Evolutionary conservation across 768 basidiomycete species (phyloP).

Genomic region (Auricularia heimuer): DNA sequence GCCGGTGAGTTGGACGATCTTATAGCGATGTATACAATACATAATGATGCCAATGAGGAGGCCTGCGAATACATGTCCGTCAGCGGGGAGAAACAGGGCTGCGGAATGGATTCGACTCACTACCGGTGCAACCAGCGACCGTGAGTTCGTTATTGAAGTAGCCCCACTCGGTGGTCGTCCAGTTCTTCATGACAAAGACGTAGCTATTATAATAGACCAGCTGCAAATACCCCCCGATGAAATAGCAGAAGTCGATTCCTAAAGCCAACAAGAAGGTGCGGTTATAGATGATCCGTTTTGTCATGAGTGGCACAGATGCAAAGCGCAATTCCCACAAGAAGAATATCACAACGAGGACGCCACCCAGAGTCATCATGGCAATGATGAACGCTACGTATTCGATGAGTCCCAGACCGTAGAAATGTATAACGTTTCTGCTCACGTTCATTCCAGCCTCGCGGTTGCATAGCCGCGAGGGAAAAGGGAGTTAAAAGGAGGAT

Average conservation of each 20-base stretch:
- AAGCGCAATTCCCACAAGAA: slow-evolving; percentile 24
- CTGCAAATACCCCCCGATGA: neutral
- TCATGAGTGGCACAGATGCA: slow-evolving; percentile 26
- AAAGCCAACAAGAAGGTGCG: slow-evolving; percentile 22
- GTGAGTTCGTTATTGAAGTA: slow-evolving; percentile 25
- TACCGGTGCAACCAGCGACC: slow-evolving; percentile 28
- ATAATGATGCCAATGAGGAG: slow-evolving; percentile 36
- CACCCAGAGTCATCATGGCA: slow-evolving; percentile 24
- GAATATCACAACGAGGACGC: slow-evolving; percentile 19
- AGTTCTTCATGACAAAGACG: neutral
- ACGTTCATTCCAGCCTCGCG: slow-evolving; percentile 20
- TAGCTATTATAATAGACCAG: neutral
- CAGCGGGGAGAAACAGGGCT: neutral
- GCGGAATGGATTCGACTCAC: neutral
- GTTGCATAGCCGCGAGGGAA: slow-evolving; percentile 17
- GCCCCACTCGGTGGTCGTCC: slow-evolving; percentile 19
- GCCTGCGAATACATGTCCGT: slow-evolving; percentile 13
- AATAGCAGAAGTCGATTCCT: slow-evolving; percentile 7
- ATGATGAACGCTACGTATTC: slow-evolving; percentile 18
- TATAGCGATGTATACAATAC: slow-evolving; percentile 34
- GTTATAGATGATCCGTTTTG: slow-evolving; percentile 25
- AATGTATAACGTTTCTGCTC: slow-evolving; percentile 4
- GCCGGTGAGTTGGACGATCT: slow-evolving; percentile 32
- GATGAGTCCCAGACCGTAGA: no score
- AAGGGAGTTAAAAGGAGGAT: slow-evolving; percentile 23